Percentiles rank a stretch among this genome's conserved stretches.
phyloP scores from a whole-genome alignment of 2,329 filamentous ascomycete genomes.

The Coccinonectria pachysandricola region DNA sequence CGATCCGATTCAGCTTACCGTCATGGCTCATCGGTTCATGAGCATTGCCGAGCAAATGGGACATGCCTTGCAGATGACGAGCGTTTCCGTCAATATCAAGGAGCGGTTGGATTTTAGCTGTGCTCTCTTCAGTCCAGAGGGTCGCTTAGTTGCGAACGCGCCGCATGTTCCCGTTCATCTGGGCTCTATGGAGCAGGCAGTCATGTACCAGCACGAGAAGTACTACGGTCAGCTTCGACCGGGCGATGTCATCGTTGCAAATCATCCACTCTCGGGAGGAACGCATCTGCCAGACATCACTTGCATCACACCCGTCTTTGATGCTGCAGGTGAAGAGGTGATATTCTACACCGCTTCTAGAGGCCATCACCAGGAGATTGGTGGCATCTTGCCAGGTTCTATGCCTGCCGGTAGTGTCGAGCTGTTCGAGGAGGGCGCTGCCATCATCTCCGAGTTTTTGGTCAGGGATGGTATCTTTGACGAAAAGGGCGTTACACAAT shows the following conservation, averaged over 20 bases:
- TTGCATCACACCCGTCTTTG: constrained; percentile 9
- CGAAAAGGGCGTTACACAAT: constrained; percentile 39
- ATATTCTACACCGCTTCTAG: constrained; percentile 9
- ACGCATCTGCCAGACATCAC: constrained; percentile 8
- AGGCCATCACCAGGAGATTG: constrained; percentile 10
- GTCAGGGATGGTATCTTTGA: constrained; percentile 14
- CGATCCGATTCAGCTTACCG: constrained; percentile 61
- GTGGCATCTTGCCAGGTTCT: constrained; percentile 7
- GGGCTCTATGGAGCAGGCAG: constrained; percentile 69
- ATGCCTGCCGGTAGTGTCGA: constrained; percentile 45
- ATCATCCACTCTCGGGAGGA: constrained; percentile 23
- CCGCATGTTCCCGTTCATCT: constrained; percentile 68
- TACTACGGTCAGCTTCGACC: constrained; percentile 57
- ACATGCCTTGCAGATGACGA: constrained; percentile 62
- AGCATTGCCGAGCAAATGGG: constrained; percentile 75
- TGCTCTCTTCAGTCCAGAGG: constrained; percentile 61
- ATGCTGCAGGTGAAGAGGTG: constrained; percentile 5
- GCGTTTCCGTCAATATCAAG: constrained; percentile 65
- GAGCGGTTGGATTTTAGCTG: constrained; percentile 73
- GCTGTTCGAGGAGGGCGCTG: constrained; percentile 46
- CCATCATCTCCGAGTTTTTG: constrained; percentile 31
- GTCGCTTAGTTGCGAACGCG: constrained; percentile 62
- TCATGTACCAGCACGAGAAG: constrained; percentile 56
- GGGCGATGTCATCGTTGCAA: constrained; percentile 67
- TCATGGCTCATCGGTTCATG: constrained; percentile 72